These are phyloP conservation scores for Metarhizium robertsii DNA, from an alignment of 2,329 filamentous ascomycete species.

Conservation along the genomic window DNA sequence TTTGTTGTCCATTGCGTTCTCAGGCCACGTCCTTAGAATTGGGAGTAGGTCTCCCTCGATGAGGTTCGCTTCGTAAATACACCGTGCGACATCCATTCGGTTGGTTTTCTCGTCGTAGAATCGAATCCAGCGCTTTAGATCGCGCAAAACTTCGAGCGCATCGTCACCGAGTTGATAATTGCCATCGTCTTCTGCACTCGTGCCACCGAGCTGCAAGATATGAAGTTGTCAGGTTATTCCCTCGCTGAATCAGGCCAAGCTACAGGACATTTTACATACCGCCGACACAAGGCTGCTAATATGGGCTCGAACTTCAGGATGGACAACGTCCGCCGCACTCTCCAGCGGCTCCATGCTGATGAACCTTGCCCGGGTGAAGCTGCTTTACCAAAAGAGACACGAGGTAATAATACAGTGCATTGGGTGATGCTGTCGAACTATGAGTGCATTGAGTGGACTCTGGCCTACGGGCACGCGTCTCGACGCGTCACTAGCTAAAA, in stretches of 20 bases:
- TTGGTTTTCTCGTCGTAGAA: slow-evolving; percentile 91
- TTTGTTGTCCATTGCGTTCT: slow-evolving; percentile 61
- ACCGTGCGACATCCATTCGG: slow-evolving; percentile 89
- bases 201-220: slow-evolving; percentile 64
- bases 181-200: slow-evolving; percentile 68
- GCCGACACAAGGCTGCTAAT: slow-evolving; percentile 91
- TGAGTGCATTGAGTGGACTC: neutral
- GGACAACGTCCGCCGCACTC: slow-evolving; percentile 54
- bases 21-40: slow-evolving; percentile 76
- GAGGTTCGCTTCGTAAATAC: slow-evolving; percentile 85
- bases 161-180: slow-evolving; percentile 88
- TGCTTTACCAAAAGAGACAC: neutral
- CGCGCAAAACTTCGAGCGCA: slow-evolving; percentile 80
- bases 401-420: neutral
- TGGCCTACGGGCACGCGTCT: slow-evolving; percentile 9
- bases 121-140: slow-evolving; percentile 91
- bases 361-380: neutral
- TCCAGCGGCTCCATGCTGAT: slow-evolving; percentile 45
- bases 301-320: slow-evolving; percentile 87
- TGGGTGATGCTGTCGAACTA: neutral
- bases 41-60: slow-evolving; percentile 82
- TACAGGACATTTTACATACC: slow-evolving; percentile 41
- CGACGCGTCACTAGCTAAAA: slow-evolving; percentile 12
- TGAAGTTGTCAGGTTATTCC: neutral
- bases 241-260: neutral